phyloP scores from a whole-genome alignment of 2,329 filamentous ascomycete species.

The Penicillium sp. region DNA sequence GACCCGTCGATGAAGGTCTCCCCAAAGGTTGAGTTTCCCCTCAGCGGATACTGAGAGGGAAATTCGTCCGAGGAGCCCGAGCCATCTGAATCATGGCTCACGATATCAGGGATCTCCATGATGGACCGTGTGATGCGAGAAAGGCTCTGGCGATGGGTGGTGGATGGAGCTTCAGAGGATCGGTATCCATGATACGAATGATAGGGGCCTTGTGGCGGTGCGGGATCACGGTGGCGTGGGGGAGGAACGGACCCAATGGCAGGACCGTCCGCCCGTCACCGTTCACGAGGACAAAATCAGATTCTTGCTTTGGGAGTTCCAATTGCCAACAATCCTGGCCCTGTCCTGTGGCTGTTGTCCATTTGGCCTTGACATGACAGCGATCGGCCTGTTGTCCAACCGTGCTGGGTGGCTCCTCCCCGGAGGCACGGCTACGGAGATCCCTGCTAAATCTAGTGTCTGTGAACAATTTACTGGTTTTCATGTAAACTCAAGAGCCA shows the following conservation, averaged over 20 bases:
- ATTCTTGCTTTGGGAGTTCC: constrained; percentile 3
- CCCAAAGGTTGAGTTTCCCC: constrained; percentile 27
- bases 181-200: constrained; percentile 6
- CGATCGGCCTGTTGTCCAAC: too few species aligned
- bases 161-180: constrained; percentile 3
- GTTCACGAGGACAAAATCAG: not conserved
- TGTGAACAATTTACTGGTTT: too few species aligned
- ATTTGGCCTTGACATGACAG: not conserved
- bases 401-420: too few species aligned
- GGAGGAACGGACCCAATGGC: constrained; percentile 16
- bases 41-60: constrained; percentile 29
- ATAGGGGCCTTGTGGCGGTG: constrained; percentile 28
- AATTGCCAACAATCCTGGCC: constrained; percentile 1
- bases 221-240: not conserved
- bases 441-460: too few species aligned
- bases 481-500: too few species aligned
- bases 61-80: constrained; percentile 40
- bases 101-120: constrained; percentile 41
- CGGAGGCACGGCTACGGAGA: too few species aligned
- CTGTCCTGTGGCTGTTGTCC: not conserved
- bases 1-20: constrained; percentile 28
- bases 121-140: constrained; percentile 19
- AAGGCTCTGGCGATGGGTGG: constrained; percentile 1
- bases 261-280: not conserved
- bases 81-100: constrained; percentile 36